Evolutionary conservation across 352 stramenopile genomes (phyloP).

Genomic region (Globisporangium paroecandrum): DNA sequence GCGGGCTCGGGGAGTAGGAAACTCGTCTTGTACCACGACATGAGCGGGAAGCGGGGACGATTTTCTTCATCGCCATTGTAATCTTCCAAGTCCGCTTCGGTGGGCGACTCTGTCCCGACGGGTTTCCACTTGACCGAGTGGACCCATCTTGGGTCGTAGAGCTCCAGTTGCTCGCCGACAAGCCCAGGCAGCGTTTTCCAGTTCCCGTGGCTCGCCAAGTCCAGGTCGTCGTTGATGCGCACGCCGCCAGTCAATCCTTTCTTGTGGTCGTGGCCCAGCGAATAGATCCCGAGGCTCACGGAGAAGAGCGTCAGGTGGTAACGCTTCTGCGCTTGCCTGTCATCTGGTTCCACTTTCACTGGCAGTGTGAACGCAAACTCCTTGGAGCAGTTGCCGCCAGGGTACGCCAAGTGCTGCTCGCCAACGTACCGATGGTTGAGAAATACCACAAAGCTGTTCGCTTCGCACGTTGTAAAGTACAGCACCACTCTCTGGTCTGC

Average conservation of each 20-base stretch:
- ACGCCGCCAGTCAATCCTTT: slow-evolving; percentile 62
- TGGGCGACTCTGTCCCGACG: neutral
- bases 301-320: slow-evolving; percentile 48
- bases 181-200: slow-evolving; percentile 65
- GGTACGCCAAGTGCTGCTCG: slow-evolving; percentile 42
- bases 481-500: slow-evolving; percentile 17
- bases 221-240: slow-evolving; percentile 31
- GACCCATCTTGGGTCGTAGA: slow-evolving; percentile 45
- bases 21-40: slow-evolving; percentile 56
- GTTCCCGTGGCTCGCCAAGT: slow-evolving; percentile 20
- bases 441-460: slow-evolving; percentile 49
- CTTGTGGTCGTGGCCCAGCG: slow-evolving; percentile 44
- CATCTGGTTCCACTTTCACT: slow-evolving; percentile 22
- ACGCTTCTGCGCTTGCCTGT: slow-evolving; percentile 15
- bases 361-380: slow-evolving; percentile 44
- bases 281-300: slow-evolving; percentile 56
- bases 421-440: slow-evolving; percentile 43
- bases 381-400: slow-evolving; percentile 48
- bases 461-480: slow-evolving; percentile 54
- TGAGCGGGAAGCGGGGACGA: slow-evolving; percentile 17
- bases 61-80: slow-evolving; percentile 9
- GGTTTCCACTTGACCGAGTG: slow-evolving; percentile 47
- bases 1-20: slow-evolving; percentile 29
- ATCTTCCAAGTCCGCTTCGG: neutral
- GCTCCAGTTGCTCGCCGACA: slow-evolving; percentile 60